Evolutionary conservation across 208 protist genomes (phyloP).

Genomic region (Herpetomonas tarakana): DNA sequence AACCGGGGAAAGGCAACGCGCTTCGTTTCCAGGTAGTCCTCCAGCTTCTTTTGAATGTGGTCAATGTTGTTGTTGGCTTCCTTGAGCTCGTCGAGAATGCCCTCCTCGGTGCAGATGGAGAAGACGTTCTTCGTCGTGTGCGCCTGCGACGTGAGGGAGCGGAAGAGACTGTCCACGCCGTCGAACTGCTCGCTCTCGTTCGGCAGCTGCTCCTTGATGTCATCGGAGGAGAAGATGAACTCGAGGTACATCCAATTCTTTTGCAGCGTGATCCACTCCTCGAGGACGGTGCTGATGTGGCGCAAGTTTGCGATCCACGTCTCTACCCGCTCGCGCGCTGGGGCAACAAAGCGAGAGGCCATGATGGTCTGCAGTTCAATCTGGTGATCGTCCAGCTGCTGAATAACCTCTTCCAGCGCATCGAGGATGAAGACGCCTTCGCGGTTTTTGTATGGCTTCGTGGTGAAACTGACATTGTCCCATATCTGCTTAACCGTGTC

Average conservation of each 20-base stretch:
- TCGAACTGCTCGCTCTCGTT: slow-evolving; percentile 90
- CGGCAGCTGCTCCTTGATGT: slow-evolving; percentile 95
- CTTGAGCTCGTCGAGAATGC: slow-evolving; percentile 78
- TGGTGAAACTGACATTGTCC: slow-evolving; percentile 69
- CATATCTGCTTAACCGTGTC: slow-evolving; percentile 87
- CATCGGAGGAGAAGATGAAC: slow-evolving; percentile 97
- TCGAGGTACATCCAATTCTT: slow-evolving; percentile 98
- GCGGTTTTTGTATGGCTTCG: slow-evolving; percentile 83
- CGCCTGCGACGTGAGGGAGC: slow-evolving; percentile 85
- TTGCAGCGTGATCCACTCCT: slow-evolving; percentile 96
- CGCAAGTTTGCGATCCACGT: slow-evolving; percentile 89
- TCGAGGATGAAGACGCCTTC: slow-evolving; percentile 90
- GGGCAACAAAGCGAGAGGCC: slow-evolving; percentile 88
- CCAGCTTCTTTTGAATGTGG: slow-evolving; percentile 94
- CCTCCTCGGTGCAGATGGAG: slow-evolving; percentile 76
- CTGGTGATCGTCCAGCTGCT: slow-evolving; percentile 92
- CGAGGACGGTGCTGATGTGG: slow-evolving; percentile 87
- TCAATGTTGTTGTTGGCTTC: slow-evolving; percentile 89
- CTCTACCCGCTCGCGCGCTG: slow-evolving; percentile 81
- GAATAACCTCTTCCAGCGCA: slow-evolving; percentile 89
- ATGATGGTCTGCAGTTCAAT: slow-evolving; percentile 91
- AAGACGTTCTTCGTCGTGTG: slow-evolving; percentile 87
- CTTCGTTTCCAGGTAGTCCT: slow-evolving; percentile 97
- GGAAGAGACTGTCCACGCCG: slow-evolving; percentile 88
- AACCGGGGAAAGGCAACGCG: slow-evolving; percentile 95